Percentiles rank a stretch among this genome's conserved stretches.
These are phyloP conservation scores for Albugo laibachii DNA, from an alignment of 352 stramenopile genomes.

Conservation along the genomic window DNA sequence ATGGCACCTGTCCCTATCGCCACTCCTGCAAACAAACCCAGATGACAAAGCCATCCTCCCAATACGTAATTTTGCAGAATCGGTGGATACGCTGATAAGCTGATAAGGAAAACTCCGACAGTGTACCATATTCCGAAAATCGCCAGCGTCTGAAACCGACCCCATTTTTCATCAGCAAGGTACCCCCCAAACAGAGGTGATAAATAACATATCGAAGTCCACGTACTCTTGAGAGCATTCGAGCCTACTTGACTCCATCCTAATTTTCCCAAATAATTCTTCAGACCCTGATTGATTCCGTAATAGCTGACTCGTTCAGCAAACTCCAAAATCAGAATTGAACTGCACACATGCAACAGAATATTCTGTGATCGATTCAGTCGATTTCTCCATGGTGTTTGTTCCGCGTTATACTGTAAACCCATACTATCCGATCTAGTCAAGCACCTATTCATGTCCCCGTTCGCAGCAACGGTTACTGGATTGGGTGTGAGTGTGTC, in stretches of 20 bases:
- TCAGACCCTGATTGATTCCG: constrained; percentile 32
- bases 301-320: constrained; percentile 37
- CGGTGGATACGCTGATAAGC: constrained; percentile 25
- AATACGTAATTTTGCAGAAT: constrained; percentile 19
- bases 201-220: constrained; percentile 41
- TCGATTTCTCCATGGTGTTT: constrained; percentile 17
- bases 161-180: constrained; percentile 36
- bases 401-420: no score
- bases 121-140: constrained; percentile 42
- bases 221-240: constrained; percentile 39
- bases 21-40: constrained; percentile 30
- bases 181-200: constrained; percentile 31
- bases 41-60: constrained; percentile 31
- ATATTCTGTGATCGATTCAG: constrained; percentile 30
- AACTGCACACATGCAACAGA: constrained; percentile 34
- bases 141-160: constrained; percentile 33
- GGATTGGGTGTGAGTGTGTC: no score
- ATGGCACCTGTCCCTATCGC: constrained; percentile 23
- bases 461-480: no score
- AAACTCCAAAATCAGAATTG: constrained; percentile 38
- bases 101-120: constrained; percentile 35
- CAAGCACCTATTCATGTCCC: no score
- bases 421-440: no score
- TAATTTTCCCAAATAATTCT: constrained; percentile 42
- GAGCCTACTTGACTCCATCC: constrained; percentile 35